Conservation (phyloP, 2,329 filamentous ascomycete genomes). For the Cladosporium sp. region DNA sequence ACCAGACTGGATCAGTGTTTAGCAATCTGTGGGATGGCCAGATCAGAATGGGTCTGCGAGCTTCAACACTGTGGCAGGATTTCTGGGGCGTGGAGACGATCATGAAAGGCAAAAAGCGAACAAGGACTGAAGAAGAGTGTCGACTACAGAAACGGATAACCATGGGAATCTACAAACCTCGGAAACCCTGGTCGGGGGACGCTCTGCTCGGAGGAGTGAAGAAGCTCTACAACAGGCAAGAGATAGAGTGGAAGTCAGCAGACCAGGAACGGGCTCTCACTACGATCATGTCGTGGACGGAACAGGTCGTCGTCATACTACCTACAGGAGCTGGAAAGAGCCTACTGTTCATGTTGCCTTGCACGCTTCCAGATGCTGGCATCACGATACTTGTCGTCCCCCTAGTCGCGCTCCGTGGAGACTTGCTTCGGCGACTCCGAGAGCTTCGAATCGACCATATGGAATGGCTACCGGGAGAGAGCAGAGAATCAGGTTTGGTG, state of each 20-base stretch:
- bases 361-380: constrained; percentile 7
- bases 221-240: constrained; percentile 1
- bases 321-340: constrained; percentile 26
- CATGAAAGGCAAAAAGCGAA: constrained; percentile 4
- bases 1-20: constrained; percentile 10
- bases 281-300: constrained; percentile 21
- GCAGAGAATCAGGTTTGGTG: neutral
- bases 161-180: constrained; percentile 11
- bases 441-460: neutral
- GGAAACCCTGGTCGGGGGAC: constrained; percentile 10
- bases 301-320: constrained; percentile 18
- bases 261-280: constrained; percentile 20
- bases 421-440: constrained; percentile 11
- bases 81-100: constrained; percentile 14
- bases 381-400: constrained; percentile 23
- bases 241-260: neutral
- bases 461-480: neutral
- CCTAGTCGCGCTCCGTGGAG: constrained; percentile 19
- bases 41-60: constrained; percentile 9
- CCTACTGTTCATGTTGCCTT: constrained; percentile 28
- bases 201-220: neutral
- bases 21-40: constrained; percentile 15
- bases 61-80: constrained; percentile 15
- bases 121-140: neutral
- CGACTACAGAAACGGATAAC: constrained; percentile 10